Conservation (phyloP, 768 basidiomycete species). For the Agrocybe pediades region DNA sequence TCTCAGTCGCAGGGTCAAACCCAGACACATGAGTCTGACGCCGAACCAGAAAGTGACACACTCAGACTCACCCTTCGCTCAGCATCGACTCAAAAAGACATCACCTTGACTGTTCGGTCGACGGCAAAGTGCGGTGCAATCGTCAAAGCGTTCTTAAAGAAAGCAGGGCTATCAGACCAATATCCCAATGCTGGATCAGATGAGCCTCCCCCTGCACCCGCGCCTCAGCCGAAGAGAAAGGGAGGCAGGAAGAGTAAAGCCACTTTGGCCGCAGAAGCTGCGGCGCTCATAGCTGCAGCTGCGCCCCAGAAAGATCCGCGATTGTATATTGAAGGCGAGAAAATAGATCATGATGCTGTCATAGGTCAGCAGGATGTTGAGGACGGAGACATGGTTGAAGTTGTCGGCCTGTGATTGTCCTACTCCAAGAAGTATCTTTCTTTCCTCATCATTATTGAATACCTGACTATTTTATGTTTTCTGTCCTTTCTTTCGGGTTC, state of each 20-base stretch:
- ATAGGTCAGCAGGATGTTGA: conserved; percentile 75
- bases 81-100: conserved; percentile 45
- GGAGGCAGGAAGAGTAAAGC: conserved; percentile 30
- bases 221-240: conserved; percentile 12
- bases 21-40: conserved; percentile 39
- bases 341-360: conserved; percentile 54
- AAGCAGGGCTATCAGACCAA: conserved; percentile 58
- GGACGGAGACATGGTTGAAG: conserved; percentile 80
- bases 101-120: conserved; percentile 69
- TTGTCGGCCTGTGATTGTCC: conserved; percentile 54
- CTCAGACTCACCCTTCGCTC: conserved; percentile 73
- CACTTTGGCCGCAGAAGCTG: conserved; percentile 23
- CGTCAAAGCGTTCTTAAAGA: conserved; percentile 73
- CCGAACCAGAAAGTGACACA: conserved; percentile 50
- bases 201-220: conserved; percentile 15
- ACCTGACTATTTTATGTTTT: not conserved
- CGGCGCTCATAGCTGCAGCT: not conserved
- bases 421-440: not conserved
- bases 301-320: conserved; percentile 39
- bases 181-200: conserved; percentile 39
- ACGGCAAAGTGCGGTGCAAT: conserved; percentile 79
- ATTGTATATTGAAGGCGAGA: conserved; percentile 72
- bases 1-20: conserved; percentile 14
- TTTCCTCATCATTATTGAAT: too few relatives aligned
- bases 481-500: not conserved